These are phyloP conservation scores for Colletotrichum sp. DNA, from an alignment of 2,329 filamentous ascomycete genomes.

Conservation along the genomic window DNA sequence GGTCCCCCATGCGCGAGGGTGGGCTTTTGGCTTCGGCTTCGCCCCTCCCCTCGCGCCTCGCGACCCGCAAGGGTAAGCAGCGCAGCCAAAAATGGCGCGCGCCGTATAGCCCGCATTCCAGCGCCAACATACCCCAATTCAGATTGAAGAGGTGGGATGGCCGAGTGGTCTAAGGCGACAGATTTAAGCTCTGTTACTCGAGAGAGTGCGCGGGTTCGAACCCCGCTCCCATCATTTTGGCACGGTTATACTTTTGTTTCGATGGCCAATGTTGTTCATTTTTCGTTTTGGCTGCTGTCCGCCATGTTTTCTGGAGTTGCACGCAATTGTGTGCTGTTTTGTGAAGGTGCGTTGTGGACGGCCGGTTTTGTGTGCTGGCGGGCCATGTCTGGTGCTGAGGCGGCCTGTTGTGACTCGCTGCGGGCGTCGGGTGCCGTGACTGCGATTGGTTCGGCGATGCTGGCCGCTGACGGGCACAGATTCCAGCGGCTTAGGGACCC, in stretches of 20 bases:
- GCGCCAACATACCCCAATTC: background rate
- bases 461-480: background rate
- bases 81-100: background rate
- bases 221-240: slow-evolving; percentile 15
- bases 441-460: background rate
- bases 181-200: slow-evolving; percentile 22
- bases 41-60: background rate
- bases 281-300: background rate
- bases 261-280: background rate
- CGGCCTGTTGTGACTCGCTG: background rate
- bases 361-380: background rate
- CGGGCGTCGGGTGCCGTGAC: background rate
- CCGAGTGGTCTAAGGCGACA: slow-evolving; percentile 21
- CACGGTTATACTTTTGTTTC: background rate
- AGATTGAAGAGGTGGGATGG: slow-evolving; percentile 5
- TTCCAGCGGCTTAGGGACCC: background rate
- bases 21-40: background rate
- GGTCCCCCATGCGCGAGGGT: background rate
- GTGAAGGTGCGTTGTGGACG: background rate
- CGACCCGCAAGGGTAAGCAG: background rate
- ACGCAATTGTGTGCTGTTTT: background rate
- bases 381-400: background rate
- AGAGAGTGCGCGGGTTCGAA: slow-evolving; percentile 20
- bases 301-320: background rate
- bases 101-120: background rate